Conservation (phyloP, 169 alveolate genomes). For the Plasmodium gonderi region DNA sequence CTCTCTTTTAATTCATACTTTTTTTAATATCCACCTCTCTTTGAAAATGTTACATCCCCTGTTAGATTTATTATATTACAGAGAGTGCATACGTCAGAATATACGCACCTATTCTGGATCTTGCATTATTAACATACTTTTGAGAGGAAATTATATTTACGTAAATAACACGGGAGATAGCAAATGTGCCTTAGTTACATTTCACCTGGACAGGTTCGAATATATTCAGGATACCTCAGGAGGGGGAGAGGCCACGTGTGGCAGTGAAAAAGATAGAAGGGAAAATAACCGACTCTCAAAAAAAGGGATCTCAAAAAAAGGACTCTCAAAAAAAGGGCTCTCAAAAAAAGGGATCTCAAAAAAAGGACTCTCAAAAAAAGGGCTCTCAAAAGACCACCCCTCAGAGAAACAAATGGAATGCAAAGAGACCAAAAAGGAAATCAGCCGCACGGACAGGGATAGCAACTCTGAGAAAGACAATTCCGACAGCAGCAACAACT, state of each 20-base stretch:
- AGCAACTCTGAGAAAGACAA: not conserved
- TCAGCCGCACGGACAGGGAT: not conserved
- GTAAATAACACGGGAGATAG: conserved; percentile 71
- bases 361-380: too few relatives aligned
- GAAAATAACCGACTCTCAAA: too few relatives aligned
- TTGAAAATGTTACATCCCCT: conserved; percentile 37
- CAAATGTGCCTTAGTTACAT: conserved; percentile 44
- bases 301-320: too few relatives aligned
- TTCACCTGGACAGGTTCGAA: conserved; percentile 41
- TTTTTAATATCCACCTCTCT: conserved; percentile 44
- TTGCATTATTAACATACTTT: conserved; percentile 45
- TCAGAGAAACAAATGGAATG: too few relatives aligned
- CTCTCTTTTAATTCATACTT: conserved; percentile 37
- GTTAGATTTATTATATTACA: conserved; percentile 40
- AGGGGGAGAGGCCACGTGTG: not conserved
- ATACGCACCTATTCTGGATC: conserved; percentile 10
- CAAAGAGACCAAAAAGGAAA: not conserved
- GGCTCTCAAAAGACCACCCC: too few relatives aligned
- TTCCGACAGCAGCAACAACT: not conserved
- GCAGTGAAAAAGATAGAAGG: too few relatives aligned
- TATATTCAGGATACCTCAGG: not conserved
- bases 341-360: too few relatives aligned
- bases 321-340: too few relatives aligned
- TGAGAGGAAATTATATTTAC: conserved; percentile 34
- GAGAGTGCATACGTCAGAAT: not conserved